Percentiles rank a stretch among this genome's conserved stretches.
phyloP scores from a whole-genome alignment of 1,284 basidiomycete genomes.

The Puccinia hordei region DNA sequence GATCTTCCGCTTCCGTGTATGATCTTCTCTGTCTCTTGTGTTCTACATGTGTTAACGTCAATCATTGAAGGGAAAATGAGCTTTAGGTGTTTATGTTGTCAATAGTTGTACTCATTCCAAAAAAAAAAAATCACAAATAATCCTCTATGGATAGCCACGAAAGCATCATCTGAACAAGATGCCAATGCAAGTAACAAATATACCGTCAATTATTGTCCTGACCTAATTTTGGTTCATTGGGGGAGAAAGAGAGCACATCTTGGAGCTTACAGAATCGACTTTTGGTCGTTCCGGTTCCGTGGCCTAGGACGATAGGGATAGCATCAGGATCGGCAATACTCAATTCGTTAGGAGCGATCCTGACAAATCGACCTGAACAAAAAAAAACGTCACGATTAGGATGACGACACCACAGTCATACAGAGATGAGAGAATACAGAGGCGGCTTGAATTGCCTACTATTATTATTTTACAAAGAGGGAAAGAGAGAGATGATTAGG shows the following conservation, averaged over 20 bases:
- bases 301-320: constrained; percentile 61
- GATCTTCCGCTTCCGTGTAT: constrained; percentile 85
- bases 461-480: no score
- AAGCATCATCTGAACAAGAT: constrained; percentile 68
- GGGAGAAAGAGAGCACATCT: constrained; percentile 69
- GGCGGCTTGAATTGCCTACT: neutral
- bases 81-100: no score
- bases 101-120: no score
- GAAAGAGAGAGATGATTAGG: no score
- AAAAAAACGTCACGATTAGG: constrained; percentile 28
- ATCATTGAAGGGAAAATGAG: neutral
- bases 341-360: constrained; percentile 81
- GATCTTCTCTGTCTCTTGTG: constrained; percentile 76
- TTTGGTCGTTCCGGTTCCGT: constrained; percentile 56
- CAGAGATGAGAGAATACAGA: constrained; percentile 30
- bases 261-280: constrained; percentile 63
- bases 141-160: constrained; percentile 69
- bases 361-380: constrained; percentile 71
- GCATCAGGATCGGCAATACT: constrained; percentile 79
- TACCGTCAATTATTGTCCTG: constrained; percentile 58
- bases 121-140: constrained; percentile 54
- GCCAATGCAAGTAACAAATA: neutral
- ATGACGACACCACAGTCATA: no score
- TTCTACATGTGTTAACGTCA: constrained; percentile 66
- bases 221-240: constrained; percentile 69